Evolutionary conservation across 1,284 basidiomycete species (phyloP).

Genomic region (Ganoderma sinense): DNA sequence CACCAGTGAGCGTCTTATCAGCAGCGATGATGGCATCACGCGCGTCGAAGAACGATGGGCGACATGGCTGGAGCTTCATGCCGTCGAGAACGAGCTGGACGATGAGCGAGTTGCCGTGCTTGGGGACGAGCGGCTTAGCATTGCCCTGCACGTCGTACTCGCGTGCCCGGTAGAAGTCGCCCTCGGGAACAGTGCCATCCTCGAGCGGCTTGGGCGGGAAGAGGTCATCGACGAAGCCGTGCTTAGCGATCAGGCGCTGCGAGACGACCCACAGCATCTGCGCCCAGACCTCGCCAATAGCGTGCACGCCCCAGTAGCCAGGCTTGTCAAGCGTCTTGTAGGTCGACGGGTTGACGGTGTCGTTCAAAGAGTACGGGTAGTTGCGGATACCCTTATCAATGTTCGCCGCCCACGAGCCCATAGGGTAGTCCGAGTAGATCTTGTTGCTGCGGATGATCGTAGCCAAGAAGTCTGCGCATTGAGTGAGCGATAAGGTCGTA

Average conservation of each 20-base stretch:
- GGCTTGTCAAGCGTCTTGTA: slow-evolving; percentile 97
- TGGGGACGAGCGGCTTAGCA: slow-evolving; percentile 77
- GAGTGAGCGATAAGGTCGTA: slow-evolving; percentile 17
- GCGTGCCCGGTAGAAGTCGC: slow-evolving; percentile 77
- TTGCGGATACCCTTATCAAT: slow-evolving; percentile 82
- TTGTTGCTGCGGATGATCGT: slow-evolving; percentile 83
- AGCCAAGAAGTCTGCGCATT: slow-evolving; percentile 75
- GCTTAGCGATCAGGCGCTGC: slow-evolving; percentile 79
- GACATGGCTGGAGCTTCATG: slow-evolving; percentile 96
- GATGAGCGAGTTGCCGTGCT: slow-evolving; percentile 90
- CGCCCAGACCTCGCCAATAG: slow-evolving; percentile 96
- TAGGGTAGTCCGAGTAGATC: slow-evolving; percentile 81
- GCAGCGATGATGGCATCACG: slow-evolving; percentile 94
- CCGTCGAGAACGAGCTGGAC: slow-evolving; percentile 89
- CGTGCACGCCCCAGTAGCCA: slow-evolving; percentile 92
- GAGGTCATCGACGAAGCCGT: slow-evolving; percentile 81
- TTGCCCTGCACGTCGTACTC: slow-evolving; percentile 45
- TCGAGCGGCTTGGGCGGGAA: slow-evolving; percentile 79
- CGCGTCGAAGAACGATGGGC: slow-evolving; percentile 91
- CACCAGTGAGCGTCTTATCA: slow-evolving; percentile 90
- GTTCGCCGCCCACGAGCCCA: slow-evolving; percentile 97
- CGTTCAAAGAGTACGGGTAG: slow-evolving; percentile 84
- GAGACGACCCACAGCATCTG: slow-evolving; percentile 90
- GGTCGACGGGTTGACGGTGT: slow-evolving; percentile 85
- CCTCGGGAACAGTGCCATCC: slow-evolving; percentile 67